Evolutionary conservation across 148 eudicot genomes (phyloP).

Genomic region (Nepenthes mirabilis): DNA sequence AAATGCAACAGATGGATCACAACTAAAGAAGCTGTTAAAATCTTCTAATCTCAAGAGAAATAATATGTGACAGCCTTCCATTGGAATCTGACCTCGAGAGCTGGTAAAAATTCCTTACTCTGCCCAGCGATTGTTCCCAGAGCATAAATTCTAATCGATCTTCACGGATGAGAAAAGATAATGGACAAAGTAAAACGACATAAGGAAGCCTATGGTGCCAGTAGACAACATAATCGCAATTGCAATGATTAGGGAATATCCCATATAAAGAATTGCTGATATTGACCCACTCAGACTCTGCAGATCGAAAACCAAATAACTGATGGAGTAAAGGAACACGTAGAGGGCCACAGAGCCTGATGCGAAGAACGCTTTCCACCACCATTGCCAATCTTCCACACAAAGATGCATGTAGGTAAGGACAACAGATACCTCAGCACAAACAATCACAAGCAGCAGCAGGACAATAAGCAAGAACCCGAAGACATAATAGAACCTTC

Average conservation of each 20-base stretch:
- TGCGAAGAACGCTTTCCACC: slow-evolving; percentile 11
- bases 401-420: slow-evolving; percentile 2
- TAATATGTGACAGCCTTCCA: too few relatives aligned
- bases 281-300: slow-evolving; percentile 1
- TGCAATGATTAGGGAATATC: slow-evolving; percentile 5
- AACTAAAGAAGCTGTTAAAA: too few relatives aligned
- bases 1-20: too few relatives aligned
- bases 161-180: slow-evolving; percentile 8
- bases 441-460: background rate
- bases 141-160: slow-evolving; percentile 2
- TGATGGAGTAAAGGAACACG: slow-evolving; percentile 9
- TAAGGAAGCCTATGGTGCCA: slow-evolving; percentile 7
- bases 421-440: slow-evolving; percentile 6
- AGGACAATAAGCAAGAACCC: slow-evolving; percentile 5
- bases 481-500: slow-evolving; percentile 3
- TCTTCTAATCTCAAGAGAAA: too few relatives aligned
- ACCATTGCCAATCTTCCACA: slow-evolving; percentile 10
- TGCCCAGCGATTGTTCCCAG: background rate
- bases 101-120: background rate
- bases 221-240: slow-evolving; percentile 7
- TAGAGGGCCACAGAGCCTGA: slow-evolving; percentile 1
- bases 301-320: slow-evolving; percentile 6
- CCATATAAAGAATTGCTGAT: slow-evolving; percentile 3
- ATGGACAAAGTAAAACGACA: slow-evolving; percentile 8
- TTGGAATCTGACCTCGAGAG: background rate